Conservation (phyloP, 352 stramenopile species). For the Globisporangium alternatum region DNA sequence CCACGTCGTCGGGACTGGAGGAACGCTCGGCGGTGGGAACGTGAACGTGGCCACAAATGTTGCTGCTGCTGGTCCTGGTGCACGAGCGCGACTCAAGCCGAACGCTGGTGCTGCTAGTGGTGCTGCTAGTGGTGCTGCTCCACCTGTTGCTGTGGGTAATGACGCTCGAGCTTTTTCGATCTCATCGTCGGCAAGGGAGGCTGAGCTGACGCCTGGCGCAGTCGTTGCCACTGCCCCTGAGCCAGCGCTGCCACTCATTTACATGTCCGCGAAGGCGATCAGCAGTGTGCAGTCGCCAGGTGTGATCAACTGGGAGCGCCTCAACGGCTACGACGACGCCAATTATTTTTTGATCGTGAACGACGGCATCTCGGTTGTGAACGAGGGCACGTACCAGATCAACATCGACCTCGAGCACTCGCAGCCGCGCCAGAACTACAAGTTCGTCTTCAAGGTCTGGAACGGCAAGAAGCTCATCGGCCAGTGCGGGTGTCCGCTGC, state of each 20-base stretch:
- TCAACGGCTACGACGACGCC: slow-evolving; percentile 20
- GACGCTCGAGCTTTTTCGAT: neutral
- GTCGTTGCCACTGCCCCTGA: neutral
- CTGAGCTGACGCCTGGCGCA: neutral
- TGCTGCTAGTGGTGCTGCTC: neutral
- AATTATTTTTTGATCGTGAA: slow-evolving; percentile 28
- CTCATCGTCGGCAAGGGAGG: neutral
- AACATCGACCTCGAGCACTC: slow-evolving; percentile 38
- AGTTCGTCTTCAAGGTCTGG: slow-evolving; percentile 38
- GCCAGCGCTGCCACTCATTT: slow-evolving; percentile 25
- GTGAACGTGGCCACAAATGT: neutral
- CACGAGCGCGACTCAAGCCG: neutral
- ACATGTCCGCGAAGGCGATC: slow-evolving; percentile 20
- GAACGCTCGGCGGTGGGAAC: neutral
- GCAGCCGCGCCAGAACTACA: slow-evolving; percentile 18
- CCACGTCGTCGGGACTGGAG: neutral
- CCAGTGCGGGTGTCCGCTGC: slow-evolving; percentile 34
- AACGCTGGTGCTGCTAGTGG: neutral
- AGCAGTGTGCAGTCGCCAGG: slow-evolving; percentile 16
- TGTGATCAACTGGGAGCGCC: slow-evolving; percentile 29
- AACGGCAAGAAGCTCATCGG: slow-evolving; percentile 34
- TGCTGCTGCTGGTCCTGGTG: neutral
- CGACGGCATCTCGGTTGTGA: slow-evolving; percentile 26
- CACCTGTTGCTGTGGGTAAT: neutral
- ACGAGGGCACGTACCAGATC: slow-evolving; percentile 24